These are phyloP conservation scores for Ceriops tagal DNA, from an alignment of 345 rosid species.

Conservation along the genomic window DNA sequence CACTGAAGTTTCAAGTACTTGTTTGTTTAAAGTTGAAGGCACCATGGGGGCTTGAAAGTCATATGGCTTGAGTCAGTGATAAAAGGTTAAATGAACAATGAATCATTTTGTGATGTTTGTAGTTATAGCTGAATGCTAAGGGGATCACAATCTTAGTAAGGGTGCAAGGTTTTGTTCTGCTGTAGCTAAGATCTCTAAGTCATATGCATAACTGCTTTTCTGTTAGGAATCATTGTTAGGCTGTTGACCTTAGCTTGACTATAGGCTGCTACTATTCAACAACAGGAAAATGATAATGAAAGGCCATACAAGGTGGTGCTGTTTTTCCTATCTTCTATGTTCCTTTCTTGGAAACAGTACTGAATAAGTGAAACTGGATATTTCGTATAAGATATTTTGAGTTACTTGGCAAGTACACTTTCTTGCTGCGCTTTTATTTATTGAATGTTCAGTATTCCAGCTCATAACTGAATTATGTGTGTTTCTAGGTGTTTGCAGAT, in stretches of 20 bases:
- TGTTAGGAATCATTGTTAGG: neutral
- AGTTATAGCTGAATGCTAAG: neutral
- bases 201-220: too few species aligned
- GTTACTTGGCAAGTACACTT: too few species aligned
- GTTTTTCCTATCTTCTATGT: neutral
- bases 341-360: neutral
- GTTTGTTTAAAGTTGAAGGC: neutral
- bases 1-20: neutral
- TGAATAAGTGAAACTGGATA: neutral
- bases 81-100: neutral
- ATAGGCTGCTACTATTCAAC: neutral
- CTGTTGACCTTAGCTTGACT: neutral
- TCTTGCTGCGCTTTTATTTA: neutral
- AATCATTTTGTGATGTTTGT: neutral
- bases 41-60: neutral
- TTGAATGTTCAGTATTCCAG: neutral
- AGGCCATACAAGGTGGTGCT: neutral
- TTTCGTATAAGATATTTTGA: too few species aligned
- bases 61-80: neutral
- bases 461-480: constrained; percentile 23
- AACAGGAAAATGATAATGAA: neutral
- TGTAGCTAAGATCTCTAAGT: neutral
- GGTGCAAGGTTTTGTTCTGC: neutral
- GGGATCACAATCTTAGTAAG: neutral
- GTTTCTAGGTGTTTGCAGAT: constrained; percentile 54